Percentiles rank a stretch among this genome's conserved stretches.
Evolutionary conservation across 2,329 filamentous ascomycete species (phyloP).

Genomic region (Fusarium brachygibbosum): DNA sequence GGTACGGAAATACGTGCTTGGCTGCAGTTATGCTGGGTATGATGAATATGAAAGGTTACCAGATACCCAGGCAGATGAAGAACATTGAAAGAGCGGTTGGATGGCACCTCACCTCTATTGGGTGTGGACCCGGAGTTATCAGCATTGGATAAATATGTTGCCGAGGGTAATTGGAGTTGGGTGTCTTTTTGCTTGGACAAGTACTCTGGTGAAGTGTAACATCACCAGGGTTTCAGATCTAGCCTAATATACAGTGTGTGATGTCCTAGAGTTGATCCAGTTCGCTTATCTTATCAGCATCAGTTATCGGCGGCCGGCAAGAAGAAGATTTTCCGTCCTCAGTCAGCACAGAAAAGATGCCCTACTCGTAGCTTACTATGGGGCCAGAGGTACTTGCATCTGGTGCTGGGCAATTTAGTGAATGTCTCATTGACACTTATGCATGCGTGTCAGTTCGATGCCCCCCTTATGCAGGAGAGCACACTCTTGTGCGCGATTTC

Average conservation of each 20-base stretch:
- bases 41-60: constrained; percentile 25
- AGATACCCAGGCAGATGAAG: constrained; percentile 33
- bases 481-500: constrained; percentile 19
- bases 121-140: constrained; percentile 24
- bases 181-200: not conserved
- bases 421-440: not conserved
- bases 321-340: not conserved
- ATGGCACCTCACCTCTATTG: constrained; percentile 37
- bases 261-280: not conserved
- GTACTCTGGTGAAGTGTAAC: not conserved
- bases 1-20: constrained; percentile 18
- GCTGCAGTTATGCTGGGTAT: constrained; percentile 35
- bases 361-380: not conserved
- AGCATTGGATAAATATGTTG: not conserved
- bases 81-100: constrained; percentile 43
- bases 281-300: not conserved
- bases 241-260: constrained; percentile 2
- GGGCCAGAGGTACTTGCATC: not conserved
- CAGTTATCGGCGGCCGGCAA: not conserved
- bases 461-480: not conserved
- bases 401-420: not conserved
- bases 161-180: not conserved
- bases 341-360: not conserved
- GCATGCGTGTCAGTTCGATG: not conserved
- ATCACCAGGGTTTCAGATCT: not conserved